Evolutionary conservation across 495 filamentous ascomycete genomes (phyloP).

Genomic region (Podospora tetraspora): DNA sequence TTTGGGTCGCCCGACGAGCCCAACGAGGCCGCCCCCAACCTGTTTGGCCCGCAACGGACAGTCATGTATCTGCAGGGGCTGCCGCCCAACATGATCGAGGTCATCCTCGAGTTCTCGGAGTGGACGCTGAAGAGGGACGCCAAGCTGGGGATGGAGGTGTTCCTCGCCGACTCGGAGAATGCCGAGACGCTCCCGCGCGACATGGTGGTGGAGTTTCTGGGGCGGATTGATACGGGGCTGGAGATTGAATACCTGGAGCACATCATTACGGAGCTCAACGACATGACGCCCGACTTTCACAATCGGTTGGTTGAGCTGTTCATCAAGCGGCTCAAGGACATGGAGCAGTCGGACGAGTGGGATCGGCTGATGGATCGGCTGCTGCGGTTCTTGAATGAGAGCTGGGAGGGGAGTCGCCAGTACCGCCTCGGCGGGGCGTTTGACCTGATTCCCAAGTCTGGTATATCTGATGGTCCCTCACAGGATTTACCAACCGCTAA

Average conservation of each 20-base stretch:
- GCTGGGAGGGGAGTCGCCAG: constrained; percentile 63
- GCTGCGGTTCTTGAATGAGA: constrained; percentile 67
- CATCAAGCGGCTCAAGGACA: constrained; percentile 55
- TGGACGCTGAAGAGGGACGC: constrained; percentile 76
- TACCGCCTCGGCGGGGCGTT: constrained; percentile 77
- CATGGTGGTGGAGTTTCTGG: constrained; percentile 67
- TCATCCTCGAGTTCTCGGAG: constrained; percentile 84
- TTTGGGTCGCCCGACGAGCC: constrained; percentile 73
- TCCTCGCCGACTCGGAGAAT: constrained; percentile 89
- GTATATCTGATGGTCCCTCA: constrained; percentile 41
- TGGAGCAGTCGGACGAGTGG: constrained; percentile 45
- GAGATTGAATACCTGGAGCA: constrained; percentile 87
- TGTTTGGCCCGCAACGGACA: constrained; percentile 80
- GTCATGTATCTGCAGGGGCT: constrained; percentile 87
- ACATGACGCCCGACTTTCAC: constrained; percentile 79
- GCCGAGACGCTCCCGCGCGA: constrained; percentile 82
- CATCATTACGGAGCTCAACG: constrained; percentile 80
- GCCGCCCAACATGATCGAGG: constrained; percentile 78
- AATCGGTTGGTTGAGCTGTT: constrained; percentile 75
- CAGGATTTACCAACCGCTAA: background rate
- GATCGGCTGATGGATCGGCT: constrained; percentile 57
- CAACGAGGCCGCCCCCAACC: constrained; percentile 56
- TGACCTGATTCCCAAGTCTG: constrained; percentile 68
- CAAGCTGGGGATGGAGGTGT: constrained; percentile 87
- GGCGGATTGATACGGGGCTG: constrained; percentile 59